These are phyloP conservation scores for Hysterangium stoloniferum DNA, from an alignment of 768 basidiomycete species.

Conservation along the genomic window DNA sequence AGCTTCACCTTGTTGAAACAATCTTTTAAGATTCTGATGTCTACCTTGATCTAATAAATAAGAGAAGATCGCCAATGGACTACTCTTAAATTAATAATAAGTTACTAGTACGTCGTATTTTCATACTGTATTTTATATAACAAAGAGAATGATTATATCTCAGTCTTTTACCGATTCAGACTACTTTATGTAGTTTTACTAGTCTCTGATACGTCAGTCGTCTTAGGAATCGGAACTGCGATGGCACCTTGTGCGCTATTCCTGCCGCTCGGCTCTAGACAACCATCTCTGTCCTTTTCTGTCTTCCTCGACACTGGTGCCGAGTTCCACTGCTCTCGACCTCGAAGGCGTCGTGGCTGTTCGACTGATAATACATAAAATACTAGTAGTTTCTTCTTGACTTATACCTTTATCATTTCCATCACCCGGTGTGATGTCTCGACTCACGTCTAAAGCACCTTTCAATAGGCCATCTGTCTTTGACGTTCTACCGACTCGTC, in stretches of 20 bases:
- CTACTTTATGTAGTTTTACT: background rate
- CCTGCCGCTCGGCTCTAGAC: background rate
- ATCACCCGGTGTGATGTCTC: conserved; percentile 8
- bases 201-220: background rate
- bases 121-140: no score
- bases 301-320: background rate
- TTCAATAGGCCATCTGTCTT: conserved; percentile 1
- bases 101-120: no score
- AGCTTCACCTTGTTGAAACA: no score
- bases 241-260: no score
- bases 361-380: background rate
- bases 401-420: background rate
- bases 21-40: no score
- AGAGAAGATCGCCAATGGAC: no score
- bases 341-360: background rate
- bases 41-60: no score
- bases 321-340: no score
- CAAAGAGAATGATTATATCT: no score
- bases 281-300: background rate
- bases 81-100: no score
- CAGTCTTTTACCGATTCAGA: background rate
- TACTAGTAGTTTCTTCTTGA: background rate
- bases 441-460: conserved; percentile 3
- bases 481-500: background rate
- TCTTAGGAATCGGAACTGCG: no score